These are phyloP conservation scores for Scalesia atractyloides DNA, from an alignment of 129 eudicot species.

Conservation along the genomic window DNA sequence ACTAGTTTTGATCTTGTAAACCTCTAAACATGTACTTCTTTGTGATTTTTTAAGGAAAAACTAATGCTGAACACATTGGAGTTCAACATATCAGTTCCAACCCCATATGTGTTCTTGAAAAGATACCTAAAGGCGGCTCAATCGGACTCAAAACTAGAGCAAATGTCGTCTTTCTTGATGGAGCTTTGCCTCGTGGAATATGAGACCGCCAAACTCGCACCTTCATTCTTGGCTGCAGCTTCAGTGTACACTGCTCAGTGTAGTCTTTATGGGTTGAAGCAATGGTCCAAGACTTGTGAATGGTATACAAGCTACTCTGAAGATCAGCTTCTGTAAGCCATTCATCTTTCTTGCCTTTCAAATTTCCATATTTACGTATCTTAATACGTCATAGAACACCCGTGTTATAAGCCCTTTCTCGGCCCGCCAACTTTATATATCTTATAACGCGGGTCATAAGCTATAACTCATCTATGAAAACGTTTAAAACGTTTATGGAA, in stretches of 20 bases:
- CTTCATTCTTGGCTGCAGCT: conserved; percentile 85
- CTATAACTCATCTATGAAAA: too few species aligned
- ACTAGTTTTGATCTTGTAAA: not conserved
- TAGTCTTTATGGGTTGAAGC: conserved; percentile 57
- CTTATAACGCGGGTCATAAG: too few species aligned
- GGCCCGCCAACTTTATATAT: too few species aligned
- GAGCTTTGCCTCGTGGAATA: conserved; percentile 93
- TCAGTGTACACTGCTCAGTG: conserved; percentile 85
- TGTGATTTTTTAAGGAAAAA: conserved; percentile 54
- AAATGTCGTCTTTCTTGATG: conserved; percentile 61
- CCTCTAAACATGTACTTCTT: not conserved
- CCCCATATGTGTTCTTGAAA: conserved; percentile 79
- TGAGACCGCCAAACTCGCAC: conserved; percentile 69
- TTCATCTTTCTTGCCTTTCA: not conserved
- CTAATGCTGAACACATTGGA: conserved; percentile 80
- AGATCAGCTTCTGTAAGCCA: conserved; percentile 72
- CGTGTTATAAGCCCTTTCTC: too few species aligned
- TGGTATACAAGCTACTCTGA: conserved; percentile 71
- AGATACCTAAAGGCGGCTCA: conserved; percentile 93
- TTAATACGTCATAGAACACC: not conserved
- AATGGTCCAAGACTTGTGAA: conserved; percentile 90
- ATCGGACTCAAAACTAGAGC: conserved; percentile 67
- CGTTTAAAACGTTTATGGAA: too few species aligned
- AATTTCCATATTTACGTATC: not conserved
- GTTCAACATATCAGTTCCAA: conserved; percentile 91